A percentile compares a stretch with the other conserved stretches of the same genome.
Conservation (phyloP, 2,329 filamentous ascomycete genomes). For the Lasiodiplodia sp. region DNA sequence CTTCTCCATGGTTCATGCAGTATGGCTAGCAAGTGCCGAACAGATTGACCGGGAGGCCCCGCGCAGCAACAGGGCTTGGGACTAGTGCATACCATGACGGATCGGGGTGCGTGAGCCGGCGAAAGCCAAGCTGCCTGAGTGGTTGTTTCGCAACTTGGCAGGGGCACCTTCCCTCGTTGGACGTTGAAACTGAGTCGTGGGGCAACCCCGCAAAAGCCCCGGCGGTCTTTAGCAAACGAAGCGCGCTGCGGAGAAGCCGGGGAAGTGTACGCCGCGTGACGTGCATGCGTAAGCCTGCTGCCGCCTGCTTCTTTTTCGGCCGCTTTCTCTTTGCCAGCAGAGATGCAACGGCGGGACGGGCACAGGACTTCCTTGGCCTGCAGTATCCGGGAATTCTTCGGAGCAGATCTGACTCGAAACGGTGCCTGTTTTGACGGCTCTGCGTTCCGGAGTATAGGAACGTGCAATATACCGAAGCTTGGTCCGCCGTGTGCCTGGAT, state of each 20-base stretch:
- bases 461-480: background rate
- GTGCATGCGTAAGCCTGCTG: background rate
- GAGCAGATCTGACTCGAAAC: conserved; percentile 8
- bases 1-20: background rate
- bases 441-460: background rate
- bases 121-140: background rate
- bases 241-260: conserved; percentile 13
- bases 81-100: conserved; percentile 11
- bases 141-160: conserved; percentile 23
- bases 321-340: background rate
- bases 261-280: background rate
- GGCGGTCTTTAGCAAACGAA: background rate
- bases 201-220: conserved; percentile 20
- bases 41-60: conserved; percentile 10
- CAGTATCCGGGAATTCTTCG: background rate
- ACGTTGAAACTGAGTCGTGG: conserved; percentile 25
- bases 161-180: conserved; percentile 16
- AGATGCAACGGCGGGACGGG: background rate
- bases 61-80: background rate
- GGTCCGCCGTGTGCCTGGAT: background rate
- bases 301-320: background rate
- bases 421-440: conserved; percentile 5
- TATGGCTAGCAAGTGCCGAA: background rate
- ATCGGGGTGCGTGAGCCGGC: background rate
- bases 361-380: background rate